Evolutionary conservation across 805 yeast species (phyloP).

Genomic region (Vanderwaltozyma polyspora): DNA sequence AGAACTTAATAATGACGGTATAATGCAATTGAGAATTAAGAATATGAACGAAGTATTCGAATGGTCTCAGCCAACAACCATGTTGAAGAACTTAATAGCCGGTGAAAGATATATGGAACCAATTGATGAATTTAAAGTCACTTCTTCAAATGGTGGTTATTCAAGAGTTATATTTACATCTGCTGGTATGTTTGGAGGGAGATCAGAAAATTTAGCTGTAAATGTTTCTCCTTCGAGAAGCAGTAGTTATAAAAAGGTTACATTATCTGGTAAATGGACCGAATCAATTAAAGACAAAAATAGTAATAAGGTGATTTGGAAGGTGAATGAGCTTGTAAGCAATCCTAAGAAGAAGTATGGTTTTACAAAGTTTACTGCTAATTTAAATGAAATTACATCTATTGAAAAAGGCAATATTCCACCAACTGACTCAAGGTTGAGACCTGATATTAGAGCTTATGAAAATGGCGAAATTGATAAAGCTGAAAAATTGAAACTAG

Average conservation of each 20-base stretch:
- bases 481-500: slow-evolving; percentile 62
- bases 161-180: slow-evolving; percentile 67
- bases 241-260: slow-evolving; percentile 10
- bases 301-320: slow-evolving; percentile 47
- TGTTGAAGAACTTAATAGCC: slow-evolving; percentile 78
- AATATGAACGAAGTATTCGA: slow-evolving; percentile 56
- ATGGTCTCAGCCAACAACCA: slow-evolving; percentile 76
- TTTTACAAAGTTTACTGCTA: slow-evolving; percentile 71
- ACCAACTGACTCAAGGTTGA: slow-evolving; percentile 77
- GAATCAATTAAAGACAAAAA: slow-evolving; percentile 37
- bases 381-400: slow-evolving; percentile 65
- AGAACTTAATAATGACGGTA: slow-evolving; percentile 71
- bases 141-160: slow-evolving; percentile 54
- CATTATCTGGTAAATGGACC: slow-evolving; percentile 73
- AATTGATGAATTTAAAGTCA: slow-evolving; percentile 50
- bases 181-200: slow-evolving; percentile 72
- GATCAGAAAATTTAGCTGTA: slow-evolving; percentile 53
- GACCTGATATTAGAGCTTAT: slow-evolving; percentile 75
- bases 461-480: slow-evolving; percentile 56
- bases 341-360: slow-evolving; percentile 64
- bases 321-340: slow-evolving; percentile 51
- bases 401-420: slow-evolving; percentile 58
- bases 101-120: slow-evolving; percentile 96
- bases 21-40: slow-evolving; percentile 43
- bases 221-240: slow-evolving; percentile 25